Percentiles rank a stretch among this genome's conserved stretches.
phyloP scores from a whole-genome alignment of 2,329 filamentous ascomycete genomes.

The Penicillium sp. region DNA sequence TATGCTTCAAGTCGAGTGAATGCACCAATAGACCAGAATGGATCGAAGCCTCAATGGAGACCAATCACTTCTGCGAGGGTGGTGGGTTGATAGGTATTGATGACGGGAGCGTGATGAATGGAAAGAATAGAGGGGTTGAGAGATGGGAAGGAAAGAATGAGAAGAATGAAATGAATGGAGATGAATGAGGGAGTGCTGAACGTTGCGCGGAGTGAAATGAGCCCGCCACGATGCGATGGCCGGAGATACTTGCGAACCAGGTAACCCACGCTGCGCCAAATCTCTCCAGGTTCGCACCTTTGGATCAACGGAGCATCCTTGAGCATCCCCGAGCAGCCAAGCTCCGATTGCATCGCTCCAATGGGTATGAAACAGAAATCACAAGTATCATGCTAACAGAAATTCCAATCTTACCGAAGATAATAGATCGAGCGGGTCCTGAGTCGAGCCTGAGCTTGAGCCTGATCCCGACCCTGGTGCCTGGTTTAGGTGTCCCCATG shows the following conservation, averaged over 20 bases:
- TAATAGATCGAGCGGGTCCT: slow-evolving; percentile 56
- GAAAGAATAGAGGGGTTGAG: not conserved
- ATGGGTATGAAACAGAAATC: not conserved
- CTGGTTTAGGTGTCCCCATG: slow-evolving; percentile 66
- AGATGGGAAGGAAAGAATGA: not conserved
- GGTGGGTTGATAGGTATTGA: not conserved
- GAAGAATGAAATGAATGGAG: not conserved
- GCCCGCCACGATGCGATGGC: too few relatives aligned
- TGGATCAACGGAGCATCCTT: not conserved
- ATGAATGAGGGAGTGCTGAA: not conserved
- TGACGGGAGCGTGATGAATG: not conserved
- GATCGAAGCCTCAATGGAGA: not conserved
- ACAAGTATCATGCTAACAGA: not conserved
- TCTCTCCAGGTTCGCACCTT: not conserved
- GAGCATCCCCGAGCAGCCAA: not conserved
- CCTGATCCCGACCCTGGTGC: slow-evolving; percentile 50
- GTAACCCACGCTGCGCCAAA: not conserved
- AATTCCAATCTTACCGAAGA: slow-evolving; percentile 51
- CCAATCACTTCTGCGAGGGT: not conserved
- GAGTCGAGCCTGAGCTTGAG: slow-evolving; percentile 34
- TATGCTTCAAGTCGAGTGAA: not conserved
- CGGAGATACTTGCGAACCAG: too few relatives aligned
- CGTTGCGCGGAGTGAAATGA: not conserved
- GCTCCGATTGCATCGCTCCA: not conserved
- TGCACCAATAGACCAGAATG: not conserved